Evolutionary conservation across 441 rosid genomes (phyloP), one percentile per base, ranked within the genome.

Genomic region (Melastoma candidum): DNA sequence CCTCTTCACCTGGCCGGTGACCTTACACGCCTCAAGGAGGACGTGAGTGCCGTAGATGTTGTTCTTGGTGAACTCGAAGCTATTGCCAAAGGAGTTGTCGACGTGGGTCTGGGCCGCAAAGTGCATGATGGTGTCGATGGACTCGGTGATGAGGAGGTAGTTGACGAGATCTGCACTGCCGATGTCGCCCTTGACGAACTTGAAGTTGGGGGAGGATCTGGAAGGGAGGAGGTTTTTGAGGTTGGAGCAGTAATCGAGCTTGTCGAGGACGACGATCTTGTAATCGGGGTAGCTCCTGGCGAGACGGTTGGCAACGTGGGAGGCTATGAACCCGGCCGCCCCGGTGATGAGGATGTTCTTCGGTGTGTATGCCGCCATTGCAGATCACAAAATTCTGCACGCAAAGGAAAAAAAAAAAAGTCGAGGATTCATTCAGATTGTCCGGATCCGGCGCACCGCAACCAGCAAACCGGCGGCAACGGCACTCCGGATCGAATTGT

Each of bases 61-160:
- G 63, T 79, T 82, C 63, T 66, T 77, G 47, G 85, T 82, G 61
- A 82, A 79, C 61, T 77, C 88, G 46, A 82, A 77, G 14, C 80
- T 74, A 53, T 81, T 81, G 14, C 87, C 82, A 53, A 81, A 81
- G 6, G 87, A 79, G 54, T 82, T 82, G 27, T 82, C 88, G 36
- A 82, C 88, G 48, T 82, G 88, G 39, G 85, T 71, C 55, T 82
- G 84, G 26, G 87, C 87, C 14, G 87, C 87, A 49, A 81, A 79
- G 43, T 78, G 88, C 83, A 82, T 77, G 3, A 78, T 75, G 0
- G 88, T 82, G 39, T 82, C 85, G 7, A 82, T 82, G 49, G 70
- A 70, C 63, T 82, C 88, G 0, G 77, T 71, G 2, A 74, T 43
- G 25, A 82, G 61, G 51, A 82, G 76, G 60, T 72, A 64, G 56